These are phyloP conservation scores for Penicillium capsulatum DNA, from an alignment of 2,329 filamentous ascomycete species.

Conservation along the genomic window DNA sequence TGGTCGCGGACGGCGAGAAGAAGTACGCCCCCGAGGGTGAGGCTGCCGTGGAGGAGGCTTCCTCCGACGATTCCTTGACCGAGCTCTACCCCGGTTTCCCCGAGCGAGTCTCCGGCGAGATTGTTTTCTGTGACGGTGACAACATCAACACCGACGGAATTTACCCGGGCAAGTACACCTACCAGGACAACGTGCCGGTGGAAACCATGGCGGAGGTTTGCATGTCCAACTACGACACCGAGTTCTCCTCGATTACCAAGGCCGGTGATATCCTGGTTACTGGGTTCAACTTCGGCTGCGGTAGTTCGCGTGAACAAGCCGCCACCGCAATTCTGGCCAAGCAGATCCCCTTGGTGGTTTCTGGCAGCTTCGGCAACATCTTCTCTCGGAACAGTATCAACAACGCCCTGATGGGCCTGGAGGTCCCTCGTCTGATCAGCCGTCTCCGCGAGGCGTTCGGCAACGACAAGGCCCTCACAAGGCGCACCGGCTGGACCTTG, in stretches of 20 bases:
- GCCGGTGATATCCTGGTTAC: conserved; percentile 75
- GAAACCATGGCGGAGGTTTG: conserved; percentile 83
- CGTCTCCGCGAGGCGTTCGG: conserved; percentile 34
- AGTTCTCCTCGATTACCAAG: conserved; percentile 61
- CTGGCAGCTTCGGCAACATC: conserved; percentile 39
- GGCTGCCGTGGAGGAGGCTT: conserved; percentile 17
- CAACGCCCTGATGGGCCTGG: conserved; percentile 41
- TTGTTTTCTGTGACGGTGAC: conserved; percentile 79
- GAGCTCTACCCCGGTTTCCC: conserved; percentile 84
- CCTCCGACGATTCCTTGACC: conserved; percentile 42
- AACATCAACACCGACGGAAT: conserved; percentile 92
- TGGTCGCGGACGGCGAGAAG: conserved; percentile 55
- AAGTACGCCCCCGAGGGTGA: conserved; percentile 32
- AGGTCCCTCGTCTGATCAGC: conserved; percentile 36
- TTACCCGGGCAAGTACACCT: conserved; percentile 88
- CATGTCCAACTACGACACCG: conserved; percentile 88
- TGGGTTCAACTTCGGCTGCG: conserved; percentile 86
- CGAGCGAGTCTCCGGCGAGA: conserved; percentile 75
- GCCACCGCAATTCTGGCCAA: conserved; percentile 64
- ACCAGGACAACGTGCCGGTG: conserved; percentile 73
- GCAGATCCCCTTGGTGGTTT: conserved; percentile 36
- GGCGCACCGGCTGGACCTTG: conserved; percentile 60
- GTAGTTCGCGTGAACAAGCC: conserved; percentile 76
- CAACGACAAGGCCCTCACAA: conserved; percentile 22
- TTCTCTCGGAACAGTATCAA: conserved; percentile 42